Evolutionary conservation across 2,329 filamentous ascomycete species (phyloP), one percentile per base, ranked within the genome.

Genomic region (Neurospora crassa): DNA sequence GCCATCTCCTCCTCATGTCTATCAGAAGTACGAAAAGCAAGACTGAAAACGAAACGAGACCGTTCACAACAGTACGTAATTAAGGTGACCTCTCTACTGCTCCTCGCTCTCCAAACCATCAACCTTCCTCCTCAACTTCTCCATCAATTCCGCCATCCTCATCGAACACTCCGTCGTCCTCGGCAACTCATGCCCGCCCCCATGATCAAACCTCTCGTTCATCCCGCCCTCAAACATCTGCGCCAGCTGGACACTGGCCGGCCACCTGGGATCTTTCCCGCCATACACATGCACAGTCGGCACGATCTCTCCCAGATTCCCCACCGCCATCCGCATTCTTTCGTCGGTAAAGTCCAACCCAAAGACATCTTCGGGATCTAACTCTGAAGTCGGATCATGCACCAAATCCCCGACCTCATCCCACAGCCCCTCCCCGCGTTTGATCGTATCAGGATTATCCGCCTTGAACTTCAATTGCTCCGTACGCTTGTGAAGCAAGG

Each of bases 181-280:
- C n/a, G 80, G 80, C 24, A 82, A 80, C 42, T 82, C 80, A 71
- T 82, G 80, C 0, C 80, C 80, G 5, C 80, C 80, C 3, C 78
- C 76, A 63, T 81, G 80, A 68, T 82, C 80, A 72, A 78, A 82
- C 53, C 53, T 63, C 29, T 63, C 53, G 18, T 63, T 63, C 73
- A 78, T 74, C 29, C 72, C 76, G 16, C 78, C 72, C 16, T 78
- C 74, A 68, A 80, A 81, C 45, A 81, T 78, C 41, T 79, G 74
- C 8, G 80, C 80, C 68, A 82, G 74, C 76, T 82, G 80, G 24
- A 81, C 72, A 67, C 77, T 78, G 2, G 78, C 74, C 11, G 81
- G 79, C 76, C 78, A 80, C 67, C 79, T 75, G 5, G 81, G 81
- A 71, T 82, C 81, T 69, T 80, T 80, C 5, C 73, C 75, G 2